Conservation (phyloP, 2,329 filamentous ascomycete species). For the Cryphonectria nitschkei region DNA sequence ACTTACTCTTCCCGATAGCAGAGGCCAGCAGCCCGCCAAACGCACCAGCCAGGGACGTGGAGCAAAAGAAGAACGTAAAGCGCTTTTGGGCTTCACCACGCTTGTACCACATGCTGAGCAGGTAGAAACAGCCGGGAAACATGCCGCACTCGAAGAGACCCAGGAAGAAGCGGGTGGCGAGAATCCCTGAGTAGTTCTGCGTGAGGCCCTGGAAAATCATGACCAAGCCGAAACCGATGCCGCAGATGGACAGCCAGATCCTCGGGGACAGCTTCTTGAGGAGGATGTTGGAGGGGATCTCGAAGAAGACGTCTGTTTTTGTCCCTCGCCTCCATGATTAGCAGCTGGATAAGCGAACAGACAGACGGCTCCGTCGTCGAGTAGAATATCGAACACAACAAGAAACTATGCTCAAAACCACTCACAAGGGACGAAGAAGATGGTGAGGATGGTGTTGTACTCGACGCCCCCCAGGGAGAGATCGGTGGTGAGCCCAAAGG, state of each 20-base stretch:
- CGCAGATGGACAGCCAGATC: slow-evolving; percentile 77
- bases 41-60: slow-evolving; percentile 76
- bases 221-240: slow-evolving; percentile 80
- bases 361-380: too few relatives aligned
- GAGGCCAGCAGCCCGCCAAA: slow-evolving; percentile 86
- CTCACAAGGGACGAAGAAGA: slow-evolving; percentile 64
- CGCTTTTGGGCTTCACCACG: slow-evolving; percentile 86
- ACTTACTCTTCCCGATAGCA: slow-evolving; percentile 75
- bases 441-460: slow-evolving; percentile 77
- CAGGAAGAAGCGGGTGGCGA: slow-evolving; percentile 84
- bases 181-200: slow-evolving; percentile 74
- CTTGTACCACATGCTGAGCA: slow-evolving; percentile 89
- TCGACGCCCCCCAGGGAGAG: slow-evolving; percentile 61
- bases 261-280: slow-evolving; percentile 69
- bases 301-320: slow-evolving; percentile 47
- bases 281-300: slow-evolving; percentile 75
- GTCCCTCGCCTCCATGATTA: not conserved
- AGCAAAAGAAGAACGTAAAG: slow-evolving; percentile 92
- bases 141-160: slow-evolving; percentile 77
- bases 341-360: not conserved
- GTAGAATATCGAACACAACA: not conserved
- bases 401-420: not conserved
- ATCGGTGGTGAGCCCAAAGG: slow-evolving; percentile 67
- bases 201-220: slow-evolving; percentile 79
- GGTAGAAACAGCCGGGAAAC: slow-evolving; percentile 67